Percentiles rank a stretch among this genome's conserved stretches.
These are phyloP conservation scores for Wickerhamiella qilinensis DNA, from an alignment of 805 yeast species.

Conservation along the genomic window DNA sequence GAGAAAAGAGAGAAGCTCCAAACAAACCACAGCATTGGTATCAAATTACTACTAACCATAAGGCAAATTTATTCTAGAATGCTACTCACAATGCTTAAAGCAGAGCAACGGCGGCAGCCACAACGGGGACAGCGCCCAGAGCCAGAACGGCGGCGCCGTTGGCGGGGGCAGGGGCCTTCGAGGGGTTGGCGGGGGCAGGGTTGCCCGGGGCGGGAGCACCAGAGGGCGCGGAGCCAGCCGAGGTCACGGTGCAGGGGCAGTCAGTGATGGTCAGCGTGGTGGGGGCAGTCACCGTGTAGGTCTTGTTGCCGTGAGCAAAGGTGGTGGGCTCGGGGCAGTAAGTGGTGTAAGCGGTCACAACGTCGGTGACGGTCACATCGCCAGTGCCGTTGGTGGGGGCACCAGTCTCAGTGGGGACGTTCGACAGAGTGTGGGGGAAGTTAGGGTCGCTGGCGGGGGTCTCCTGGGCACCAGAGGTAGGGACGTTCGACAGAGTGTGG, in stretches of 20 bases:
- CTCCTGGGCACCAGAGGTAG: constrained; percentile 7
- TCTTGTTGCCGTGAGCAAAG: constrained; percentile 32
- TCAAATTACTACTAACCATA: no score
- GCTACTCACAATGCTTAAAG: background rate
- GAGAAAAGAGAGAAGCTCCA: no score
- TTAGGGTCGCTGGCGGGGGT: constrained; percentile 10
- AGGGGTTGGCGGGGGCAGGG: background rate
- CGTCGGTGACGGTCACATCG: constrained; percentile 5
- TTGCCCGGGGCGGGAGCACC: constrained; percentile 3
- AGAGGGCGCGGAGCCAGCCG: constrained; percentile 5
- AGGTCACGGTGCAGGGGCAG: constrained; percentile 53
- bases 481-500: constrained; percentile 2
- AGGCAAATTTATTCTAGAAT: no score
- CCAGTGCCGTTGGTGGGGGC: no score
- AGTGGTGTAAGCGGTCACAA: constrained; percentile 37
- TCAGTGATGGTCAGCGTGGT: constrained; percentile 77
- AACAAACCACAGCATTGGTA: no score
- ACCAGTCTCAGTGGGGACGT: constrained; percentile 7
- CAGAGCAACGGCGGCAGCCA: constrained; percentile 5
- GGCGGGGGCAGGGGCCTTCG: constrained; percentile 1
- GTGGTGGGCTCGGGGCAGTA: constrained; percentile 63
- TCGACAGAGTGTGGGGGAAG: constrained; percentile 2
- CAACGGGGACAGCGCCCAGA: constrained; percentile 1
- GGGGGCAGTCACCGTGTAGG: constrained; percentile 39
- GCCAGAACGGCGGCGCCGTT: constrained; percentile 1